Percentiles rank a stretch among this genome's conserved stretches.
These are phyloP conservation scores for Colletotrichum sidae DNA, from an alignment of 2,329 filamentous ascomycete genomes.

Conservation along the genomic window DNA sequence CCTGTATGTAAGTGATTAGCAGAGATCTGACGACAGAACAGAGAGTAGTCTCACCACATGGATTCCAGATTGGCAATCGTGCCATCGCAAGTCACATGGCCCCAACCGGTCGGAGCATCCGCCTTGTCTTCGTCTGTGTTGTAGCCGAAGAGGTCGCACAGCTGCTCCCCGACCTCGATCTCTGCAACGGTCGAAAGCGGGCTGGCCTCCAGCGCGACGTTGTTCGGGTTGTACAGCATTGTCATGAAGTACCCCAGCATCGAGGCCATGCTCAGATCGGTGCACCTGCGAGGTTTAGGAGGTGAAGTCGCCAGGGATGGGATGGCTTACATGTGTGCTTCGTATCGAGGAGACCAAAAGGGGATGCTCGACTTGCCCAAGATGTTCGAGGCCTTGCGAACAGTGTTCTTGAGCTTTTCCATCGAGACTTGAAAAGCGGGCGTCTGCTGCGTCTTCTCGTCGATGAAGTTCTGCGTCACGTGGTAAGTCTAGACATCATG, in stretches of 20 bases:
- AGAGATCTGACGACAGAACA: not conserved
- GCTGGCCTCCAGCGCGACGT: constrained; percentile 58
- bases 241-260: constrained; percentile 60
- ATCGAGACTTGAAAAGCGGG: constrained; percentile 48
- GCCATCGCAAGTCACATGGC: constrained; percentile 58
- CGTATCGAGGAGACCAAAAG: constrained; percentile 59
- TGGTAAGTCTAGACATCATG: not conserved
- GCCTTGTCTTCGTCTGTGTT: constrained; percentile 46
- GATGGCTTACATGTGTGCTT: constrained; percentile 57
- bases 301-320: not conserved
- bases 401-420: constrained; percentile 48
- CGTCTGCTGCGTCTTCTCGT: constrained; percentile 47
- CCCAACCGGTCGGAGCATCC: constrained; percentile 50
- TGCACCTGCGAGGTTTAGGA: constrained; percentile 41
- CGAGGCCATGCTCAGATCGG: constrained; percentile 55
- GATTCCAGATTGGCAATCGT: constrained; percentile 61
- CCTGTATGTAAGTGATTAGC: constrained; percentile 30
- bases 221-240: constrained; percentile 64
- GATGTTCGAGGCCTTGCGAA: constrained; percentile 49
- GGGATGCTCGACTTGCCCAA: constrained; percentile 57
- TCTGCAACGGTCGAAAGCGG: constrained; percentile 58
- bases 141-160: constrained; percentile 59
- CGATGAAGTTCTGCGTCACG: constrained; percentile 47
- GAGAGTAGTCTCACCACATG: constrained; percentile 49
- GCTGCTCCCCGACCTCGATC: constrained; percentile 56